Evolutionary conservation across 768 basidiomycete species (phyloP), one percentile per base, ranked within the genome.

Genomic region (Plicaturopsis crispa): DNA sequence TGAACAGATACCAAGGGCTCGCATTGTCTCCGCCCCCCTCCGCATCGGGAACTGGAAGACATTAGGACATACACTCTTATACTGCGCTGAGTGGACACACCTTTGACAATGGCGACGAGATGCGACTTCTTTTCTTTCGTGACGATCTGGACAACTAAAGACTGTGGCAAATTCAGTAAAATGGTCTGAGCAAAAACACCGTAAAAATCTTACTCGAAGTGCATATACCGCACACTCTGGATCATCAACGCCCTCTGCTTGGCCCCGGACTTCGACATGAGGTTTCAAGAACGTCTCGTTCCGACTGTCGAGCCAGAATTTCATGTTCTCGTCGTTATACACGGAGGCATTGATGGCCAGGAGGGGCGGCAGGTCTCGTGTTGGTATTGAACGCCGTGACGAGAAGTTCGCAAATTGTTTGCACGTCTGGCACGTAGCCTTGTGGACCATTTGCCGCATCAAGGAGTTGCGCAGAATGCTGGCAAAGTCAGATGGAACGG

Each of bases 1-100:
- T 99, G 77, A 98, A 98, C 39, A 98, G 59, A 50, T 84, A 84
- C 96, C 96, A 99, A 1, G 78, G 75, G 38, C 76, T 79, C 17
- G 47, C 50, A 14, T 47, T 47, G 37, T 66, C 59, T 1, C 53
- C 40, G 8, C 63, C 52, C 6, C 52, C 57, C 51, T 81, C 79
- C 1, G 74, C 74, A 40, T 82, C 78, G 0, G 86, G 86, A 26
- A 92, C 87, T 90, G 45, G 4, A 20, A 17, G 30, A 36, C 19
- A 19, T 31, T 36, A 23, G 2, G 35, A 31, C 28, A 22, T 23
- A 30, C 24, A 24, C 12, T 24, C 4, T 28, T 8, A 10, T 21
- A 12, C 23, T 35, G 10, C 18, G 23, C 37, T n/a, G 23, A 31
- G 20, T 26, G 20, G 18, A 22, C 33, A 24, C 48, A 81, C 92